Conservation (phyloP, 2,329 filamentous ascomycete genomes). For the Rhynchosporium agropyri region DNA sequence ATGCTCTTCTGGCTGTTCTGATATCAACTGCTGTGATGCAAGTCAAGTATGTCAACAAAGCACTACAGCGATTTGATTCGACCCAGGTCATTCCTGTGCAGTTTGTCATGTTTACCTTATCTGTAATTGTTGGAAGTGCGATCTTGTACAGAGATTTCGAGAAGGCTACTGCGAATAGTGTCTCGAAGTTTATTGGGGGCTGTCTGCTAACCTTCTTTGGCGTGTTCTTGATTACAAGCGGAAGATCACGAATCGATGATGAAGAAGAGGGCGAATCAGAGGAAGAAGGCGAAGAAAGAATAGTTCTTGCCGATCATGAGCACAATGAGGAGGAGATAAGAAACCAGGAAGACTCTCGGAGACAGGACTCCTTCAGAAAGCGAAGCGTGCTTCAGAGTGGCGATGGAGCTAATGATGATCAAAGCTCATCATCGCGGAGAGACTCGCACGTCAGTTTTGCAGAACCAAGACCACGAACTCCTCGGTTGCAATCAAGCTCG, state of each 20-base stretch:
- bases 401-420: conserved; percentile 30
- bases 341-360: conserved; percentile 22
- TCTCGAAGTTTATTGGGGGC: conserved; percentile 83
- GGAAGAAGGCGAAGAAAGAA: conserved; percentile 65
- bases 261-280: conserved; percentile 63
- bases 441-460: conserved; percentile 39
- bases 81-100: conserved; percentile 98
- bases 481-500: conserved; percentile 33
- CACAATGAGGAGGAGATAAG: conserved; percentile 25
- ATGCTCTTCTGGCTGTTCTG: conserved; percentile 78
- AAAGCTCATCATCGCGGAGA: conserved; percentile 26
- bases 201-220: conserved; percentile 92
- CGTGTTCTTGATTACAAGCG: conserved; percentile 96
- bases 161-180: conserved; percentile 71
- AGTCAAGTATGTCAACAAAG: conserved; percentile 92
- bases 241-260: conserved; percentile 64
- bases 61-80: conserved; percentile 90
- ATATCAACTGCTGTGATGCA: conserved; percentile 90
- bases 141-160: conserved; percentile 95
- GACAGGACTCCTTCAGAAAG: conserved; percentile 23
- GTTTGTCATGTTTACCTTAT: conserved; percentile 95
- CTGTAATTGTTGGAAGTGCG: conserved; percentile 91
- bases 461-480: conserved; percentile 32
- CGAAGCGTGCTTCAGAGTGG: conserved; percentile 26
- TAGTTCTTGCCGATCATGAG: conserved; percentile 60